A percentile compares a stretch with the other conserved stretches of the same genome.
phyloP scores from a whole-genome alignment of 148 eudicot species.

The Camellia japonica region DNA sequence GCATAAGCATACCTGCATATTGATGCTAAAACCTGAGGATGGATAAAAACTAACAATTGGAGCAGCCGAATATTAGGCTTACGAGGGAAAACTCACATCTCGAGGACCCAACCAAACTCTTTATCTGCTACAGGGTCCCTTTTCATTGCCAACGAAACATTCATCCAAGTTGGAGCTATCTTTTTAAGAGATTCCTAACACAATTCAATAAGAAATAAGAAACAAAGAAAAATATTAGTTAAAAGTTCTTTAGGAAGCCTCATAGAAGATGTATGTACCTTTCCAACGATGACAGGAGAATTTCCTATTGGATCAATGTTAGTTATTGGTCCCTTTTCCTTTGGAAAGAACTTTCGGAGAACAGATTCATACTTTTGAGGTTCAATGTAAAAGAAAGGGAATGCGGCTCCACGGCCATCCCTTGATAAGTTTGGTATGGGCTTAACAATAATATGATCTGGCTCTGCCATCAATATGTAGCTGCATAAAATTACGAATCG shows the following conservation, averaged over 20 bases:
- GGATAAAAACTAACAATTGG: background rate
- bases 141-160: conserved; percentile 92
- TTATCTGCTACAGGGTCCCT: conserved; percentile 90
- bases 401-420: conserved; percentile 88
- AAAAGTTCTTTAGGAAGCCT: background rate
- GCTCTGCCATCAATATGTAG: conserved; percentile 97
- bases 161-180: conserved; percentile 98
- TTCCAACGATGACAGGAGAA: conserved; percentile 90
- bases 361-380: conserved; percentile 82
- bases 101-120: conserved; percentile 96
- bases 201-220: background rate
- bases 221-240: background rate
- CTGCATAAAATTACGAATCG: conserved; percentile 38
- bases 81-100: conserved; percentile 20
- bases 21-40: conserved; percentile 6
- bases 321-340: conserved; percentile 76
- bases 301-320: conserved; percentile 92
- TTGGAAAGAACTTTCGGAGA: conserved; percentile 80
- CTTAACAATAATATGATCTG: conserved; percentile 91
- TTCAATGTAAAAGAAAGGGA: conserved; percentile 96
- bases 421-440: conserved; percentile 92
- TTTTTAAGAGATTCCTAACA: conserved; percentile 72
- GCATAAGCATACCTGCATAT: conserved; percentile 92
- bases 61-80: background rate
- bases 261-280: conserved; percentile 42